These are phyloP conservation scores for Citropsis articulata DNA, from an alignment of 345 rosid genomes.

Conservation along the genomic window DNA sequence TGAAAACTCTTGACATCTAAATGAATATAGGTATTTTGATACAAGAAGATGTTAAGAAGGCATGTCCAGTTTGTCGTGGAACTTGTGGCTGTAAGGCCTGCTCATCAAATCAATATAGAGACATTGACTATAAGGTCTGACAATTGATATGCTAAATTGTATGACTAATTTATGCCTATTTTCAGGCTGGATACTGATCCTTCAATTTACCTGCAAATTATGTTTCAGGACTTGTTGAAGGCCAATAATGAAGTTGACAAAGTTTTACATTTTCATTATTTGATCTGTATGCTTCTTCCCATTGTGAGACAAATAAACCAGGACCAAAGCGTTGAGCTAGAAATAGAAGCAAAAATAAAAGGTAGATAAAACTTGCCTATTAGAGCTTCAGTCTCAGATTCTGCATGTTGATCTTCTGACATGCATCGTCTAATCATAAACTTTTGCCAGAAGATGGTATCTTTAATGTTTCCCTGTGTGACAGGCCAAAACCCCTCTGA, in stretches of 20 bases:
- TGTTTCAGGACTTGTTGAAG: slow-evolving; percentile 57
- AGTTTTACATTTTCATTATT: slow-evolving; percentile 73
- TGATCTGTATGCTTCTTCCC: slow-evolving; percentile 94
- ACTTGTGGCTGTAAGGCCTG: slow-evolving; percentile 81
- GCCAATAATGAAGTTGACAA: slow-evolving; percentile 56
- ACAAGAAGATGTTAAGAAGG: slow-evolving; percentile 71
- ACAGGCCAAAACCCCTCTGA: slow-evolving; percentile 54
- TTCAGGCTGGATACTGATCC: slow-evolving; percentile 6
- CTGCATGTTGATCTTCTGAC: slow-evolving; percentile 6
- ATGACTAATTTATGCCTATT: slow-evolving; percentile 12
- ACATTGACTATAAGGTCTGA: slow-evolving; percentile 77
- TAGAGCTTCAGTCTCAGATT: not conserved
- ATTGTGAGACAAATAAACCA: slow-evolving; percentile 68
- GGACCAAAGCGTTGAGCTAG: slow-evolving; percentile 56
- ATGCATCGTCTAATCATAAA: not conserved
- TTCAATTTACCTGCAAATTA: slow-evolving; percentile 15
- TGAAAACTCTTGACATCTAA: slow-evolving; percentile 8
- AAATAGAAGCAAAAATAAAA: slow-evolving; percentile 62
- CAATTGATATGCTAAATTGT: slow-evolving; percentile 20
- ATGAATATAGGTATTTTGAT: slow-evolving; percentile 52
- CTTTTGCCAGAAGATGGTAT: slow-evolving; percentile 6
- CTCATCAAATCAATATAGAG: slow-evolving; percentile 49
- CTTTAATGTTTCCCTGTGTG: slow-evolving; percentile 24
- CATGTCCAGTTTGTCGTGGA: slow-evolving; percentile 85
- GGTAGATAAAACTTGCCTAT: slow-evolving; percentile 36